These are phyloP conservation scores for Colletotrichum viniferum DNA, from an alignment of 2,329 filamentous ascomycete genomes.

Conservation along the genomic window DNA sequence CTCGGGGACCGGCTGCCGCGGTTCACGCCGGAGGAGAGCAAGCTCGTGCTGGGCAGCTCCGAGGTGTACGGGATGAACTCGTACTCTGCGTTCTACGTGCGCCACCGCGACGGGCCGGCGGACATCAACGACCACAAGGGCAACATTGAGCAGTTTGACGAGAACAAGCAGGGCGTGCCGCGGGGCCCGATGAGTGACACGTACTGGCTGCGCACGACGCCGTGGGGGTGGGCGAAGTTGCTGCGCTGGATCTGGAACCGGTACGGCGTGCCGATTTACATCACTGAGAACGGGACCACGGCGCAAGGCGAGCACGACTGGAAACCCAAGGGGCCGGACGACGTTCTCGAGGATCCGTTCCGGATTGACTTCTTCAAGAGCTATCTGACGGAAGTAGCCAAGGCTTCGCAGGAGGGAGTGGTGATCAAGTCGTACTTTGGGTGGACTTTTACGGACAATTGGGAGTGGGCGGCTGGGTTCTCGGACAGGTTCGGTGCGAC, in stretches of 20 bases:
- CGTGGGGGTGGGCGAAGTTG: slow-evolving; percentile 41
- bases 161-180: slow-evolving; percentile 35
- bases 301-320: slow-evolving; percentile 41
- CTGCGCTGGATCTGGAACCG: slow-evolving; percentile 45
- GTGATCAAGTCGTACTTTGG: slow-evolving; percentile 44
- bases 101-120: slow-evolving; percentile 35
- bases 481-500: slow-evolving; percentile 43
- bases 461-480: slow-evolving; percentile 47
- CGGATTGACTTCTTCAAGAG: slow-evolving; percentile 41
- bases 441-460: slow-evolving; percentile 48
- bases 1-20: slow-evolving; percentile 39
- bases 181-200: slow-evolving; percentile 42
- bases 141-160: slow-evolving; percentile 39
- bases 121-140: slow-evolving; percentile 44
- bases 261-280: slow-evolving; percentile 44
- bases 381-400: slow-evolving; percentile 41
- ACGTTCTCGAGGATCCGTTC: slow-evolving; percentile 41
- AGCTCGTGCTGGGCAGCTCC: slow-evolving; percentile 40
- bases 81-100: slow-evolving; percentile 43
- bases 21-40: slow-evolving; percentile 43
- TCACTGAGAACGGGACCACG: slow-evolving; percentile 47
- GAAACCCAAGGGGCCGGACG: slow-evolving; percentile 29
- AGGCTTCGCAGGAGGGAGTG: slow-evolving; percentile 39
- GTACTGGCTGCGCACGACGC: slow-evolving; percentile 41
- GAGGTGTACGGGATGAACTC: slow-evolving; percentile 48